Base-by-base conservation (phyloP, 805 yeast genomes). In the Yarrowia divulgata region DNA sequence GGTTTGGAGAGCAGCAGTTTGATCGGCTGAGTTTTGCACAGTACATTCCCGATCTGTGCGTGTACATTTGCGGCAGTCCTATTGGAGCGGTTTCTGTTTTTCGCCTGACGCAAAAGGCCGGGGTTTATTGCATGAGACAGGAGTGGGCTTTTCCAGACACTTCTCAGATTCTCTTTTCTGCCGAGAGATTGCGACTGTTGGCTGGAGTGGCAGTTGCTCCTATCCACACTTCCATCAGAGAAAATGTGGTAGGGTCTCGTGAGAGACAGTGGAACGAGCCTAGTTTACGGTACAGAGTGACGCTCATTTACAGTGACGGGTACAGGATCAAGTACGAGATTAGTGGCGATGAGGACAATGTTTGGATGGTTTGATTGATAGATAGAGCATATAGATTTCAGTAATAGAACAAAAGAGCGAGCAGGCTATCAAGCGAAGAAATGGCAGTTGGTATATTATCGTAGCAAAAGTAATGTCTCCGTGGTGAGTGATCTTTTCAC, bases 51-150 rank as follows among this genome's bases (percentile, higher is more conserved):
- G 81, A 79, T 55, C 68, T 84, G 4, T 77, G 79, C 8, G 81
- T 83, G n/a, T 75, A 79, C 14, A 73, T 83, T 4, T 79, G 78
- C 2, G 85, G 78, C 0, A 79, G 85, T 0, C 57, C 68, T 13
- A 49, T 63, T 29, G 68, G 68, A 3, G 57, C 57, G 10, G 57
- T 63, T 3, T 48, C 68, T 1, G 32, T 63, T 3, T 63, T 63
- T 14, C 45, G 68, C 1, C 39, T 63, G 68, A 63, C 68, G 1
- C 57, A 63, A 37, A 85, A 83, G 58, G 77, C 80, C 6, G 87
- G 87, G 0, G 67, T 82, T 0, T 77, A 76, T 71, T 77, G 80
- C 19, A 72, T 84, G 72, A 75, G 87, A 58, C 83, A 83, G 64
- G 87, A 84, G 69, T 77, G 68, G 68, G 68, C 57, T 6, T 49